A percentile compares a stretch with the other conserved stretches of the same genome.
phyloP scores from a whole-genome alignment of 1,284 basidiomycete species.

The Rhodotorula mucilaginosa region DNA sequence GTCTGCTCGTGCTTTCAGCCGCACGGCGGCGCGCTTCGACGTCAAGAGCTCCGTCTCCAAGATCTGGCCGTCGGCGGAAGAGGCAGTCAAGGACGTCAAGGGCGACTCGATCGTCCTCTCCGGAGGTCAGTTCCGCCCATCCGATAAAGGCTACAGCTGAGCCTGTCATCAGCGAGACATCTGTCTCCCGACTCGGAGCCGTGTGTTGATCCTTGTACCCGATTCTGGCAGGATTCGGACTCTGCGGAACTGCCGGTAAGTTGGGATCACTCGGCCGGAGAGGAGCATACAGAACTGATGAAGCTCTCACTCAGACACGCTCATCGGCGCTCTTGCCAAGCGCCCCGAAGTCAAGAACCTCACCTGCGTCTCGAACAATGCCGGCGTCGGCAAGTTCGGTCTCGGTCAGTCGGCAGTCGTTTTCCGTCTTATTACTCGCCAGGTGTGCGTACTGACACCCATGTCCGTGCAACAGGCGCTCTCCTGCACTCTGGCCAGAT shows the following conservation, averaged over 20 bases:
- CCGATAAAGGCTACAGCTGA: not conserved
- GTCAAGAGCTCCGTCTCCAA: slow-evolving; percentile 53
- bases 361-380: slow-evolving; percentile 87
- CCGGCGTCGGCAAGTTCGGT: slow-evolving; percentile 71
- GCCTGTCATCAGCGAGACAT: not conserved
- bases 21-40: slow-evolving; percentile 5
- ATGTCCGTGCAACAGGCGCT: slow-evolving; percentile 58
- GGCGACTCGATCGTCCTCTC: slow-evolving; percentile 73
- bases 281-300: not conserved
- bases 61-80: slow-evolving; percentile 72
- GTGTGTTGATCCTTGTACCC: not conserved
- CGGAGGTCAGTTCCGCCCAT: slow-evolving; percentile 60
- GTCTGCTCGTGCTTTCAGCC: slow-evolving; percentile 24
- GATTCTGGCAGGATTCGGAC: slow-evolving; percentile 63
- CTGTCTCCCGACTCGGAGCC: not conserved
- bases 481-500: slow-evolving; percentile 74
- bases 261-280: not conserved
- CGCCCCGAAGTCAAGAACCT: slow-evolving; percentile 69
- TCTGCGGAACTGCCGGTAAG: slow-evolving; percentile 48
- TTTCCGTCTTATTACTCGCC: no score
- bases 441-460: not conserved
- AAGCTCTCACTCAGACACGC: slow-evolving; percentile 60
- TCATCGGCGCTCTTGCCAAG: slow-evolving; percentile 74
- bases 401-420: slow-evolving; percentile 59
- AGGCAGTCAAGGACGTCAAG: slow-evolving; percentile 77